phyloP scores from a whole-genome alignment of 2,329 filamentous ascomycete genomes.

The Blastomyces percursus region DNA sequence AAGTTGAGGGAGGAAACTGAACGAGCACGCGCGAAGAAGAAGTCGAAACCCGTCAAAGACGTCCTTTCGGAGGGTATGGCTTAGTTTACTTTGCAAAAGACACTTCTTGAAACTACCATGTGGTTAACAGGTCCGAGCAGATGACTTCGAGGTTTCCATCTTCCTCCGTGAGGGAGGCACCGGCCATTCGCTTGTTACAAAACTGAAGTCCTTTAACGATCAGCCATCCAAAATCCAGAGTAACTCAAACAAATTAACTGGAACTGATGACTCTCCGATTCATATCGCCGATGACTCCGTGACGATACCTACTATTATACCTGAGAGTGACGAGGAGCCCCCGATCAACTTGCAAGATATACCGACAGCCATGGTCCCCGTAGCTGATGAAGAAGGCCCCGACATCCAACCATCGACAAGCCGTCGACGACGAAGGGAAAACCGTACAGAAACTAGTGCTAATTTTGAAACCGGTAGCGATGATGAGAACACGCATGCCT shows the following conservation, averaged over 20 bases:
- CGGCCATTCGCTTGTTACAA: slow-evolving; percentile 74
- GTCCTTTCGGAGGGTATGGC: slow-evolving; percentile 63
- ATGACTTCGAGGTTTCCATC: slow-evolving; percentile 91
- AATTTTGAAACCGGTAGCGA: slow-evolving; percentile 5
- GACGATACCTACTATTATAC: slow-evolving; percentile 40
- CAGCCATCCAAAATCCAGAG: slow-evolving; percentile 45
- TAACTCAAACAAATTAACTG: slow-evolving; percentile 53
- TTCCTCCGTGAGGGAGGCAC: slow-evolving; percentile 81
- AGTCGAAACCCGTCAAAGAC: slow-evolving; percentile 77
- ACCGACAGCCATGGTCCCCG: slow-evolving; percentile 34
- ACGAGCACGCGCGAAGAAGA: slow-evolving; percentile 52
- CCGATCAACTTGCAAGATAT: slow-evolving; percentile 44
- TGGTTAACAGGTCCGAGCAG: slow-evolving; percentile 36
- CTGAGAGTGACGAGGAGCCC: slow-evolving; percentile 47
- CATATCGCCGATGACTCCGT: slow-evolving; percentile 37
- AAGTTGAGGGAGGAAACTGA: slow-evolving; percentile 81
- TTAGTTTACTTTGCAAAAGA: neutral
- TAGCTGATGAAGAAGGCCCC: slow-evolving; percentile 6
- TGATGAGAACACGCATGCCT: slow-evolving; percentile 10
- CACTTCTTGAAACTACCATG: neutral
- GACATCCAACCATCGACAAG: slow-evolving; percentile 11
- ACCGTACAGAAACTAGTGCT: slow-evolving; percentile 13
- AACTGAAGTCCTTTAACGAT: slow-evolving; percentile 66
- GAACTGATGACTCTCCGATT: slow-evolving; percentile 44
- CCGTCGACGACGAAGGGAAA: slow-evolving; percentile 18